Conservation (phyloP, 371 early-diverging fungal species). For the Mortierella sp. region DNA sequence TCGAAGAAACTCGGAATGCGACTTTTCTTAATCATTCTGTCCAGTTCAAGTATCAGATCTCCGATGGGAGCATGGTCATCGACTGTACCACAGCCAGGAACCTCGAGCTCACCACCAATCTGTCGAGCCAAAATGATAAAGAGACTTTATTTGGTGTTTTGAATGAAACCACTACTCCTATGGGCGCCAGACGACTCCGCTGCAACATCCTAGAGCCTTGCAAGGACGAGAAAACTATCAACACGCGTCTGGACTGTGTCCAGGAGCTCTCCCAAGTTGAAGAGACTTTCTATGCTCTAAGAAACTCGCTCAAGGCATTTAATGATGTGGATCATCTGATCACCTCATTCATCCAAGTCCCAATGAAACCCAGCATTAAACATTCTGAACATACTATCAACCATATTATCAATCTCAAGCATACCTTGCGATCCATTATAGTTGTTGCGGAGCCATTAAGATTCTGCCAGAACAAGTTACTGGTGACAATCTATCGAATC, state of each 20-base stretch:
- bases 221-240: conserved; percentile 54
- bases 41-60: conserved; percentile 72
- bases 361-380: conserved; percentile 63
- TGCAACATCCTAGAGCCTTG: conserved; percentile 82
- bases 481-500: conserved; percentile 57
- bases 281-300: conserved; percentile 26
- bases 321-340: conserved; percentile 67
- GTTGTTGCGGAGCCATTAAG: conserved; percentile 56
- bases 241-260: conserved; percentile 52
- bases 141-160: conserved; percentile 68
- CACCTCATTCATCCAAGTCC: conserved; percentile 63
- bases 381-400: conserved; percentile 80
- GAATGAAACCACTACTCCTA: conserved; percentile 73
- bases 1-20: conserved; percentile 64
- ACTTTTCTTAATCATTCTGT: conserved; percentile 69
- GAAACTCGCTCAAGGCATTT: conserved; percentile 42
- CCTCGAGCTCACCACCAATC: conserved; percentile 74
- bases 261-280: conserved; percentile 34
- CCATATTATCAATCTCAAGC: conserved; percentile 78
- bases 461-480: conserved; percentile 55
- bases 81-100: conserved; percentile 70
- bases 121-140: conserved; percentile 56
- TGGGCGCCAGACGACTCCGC: conserved; percentile 81
- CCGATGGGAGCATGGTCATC: conserved; percentile 74
- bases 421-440: conserved; percentile 62